These are phyloP conservation scores for Phlebiopsis gigantea DNA, from an alignment of 768 basidiomycete genomes.

Conservation along the genomic window DNA sequence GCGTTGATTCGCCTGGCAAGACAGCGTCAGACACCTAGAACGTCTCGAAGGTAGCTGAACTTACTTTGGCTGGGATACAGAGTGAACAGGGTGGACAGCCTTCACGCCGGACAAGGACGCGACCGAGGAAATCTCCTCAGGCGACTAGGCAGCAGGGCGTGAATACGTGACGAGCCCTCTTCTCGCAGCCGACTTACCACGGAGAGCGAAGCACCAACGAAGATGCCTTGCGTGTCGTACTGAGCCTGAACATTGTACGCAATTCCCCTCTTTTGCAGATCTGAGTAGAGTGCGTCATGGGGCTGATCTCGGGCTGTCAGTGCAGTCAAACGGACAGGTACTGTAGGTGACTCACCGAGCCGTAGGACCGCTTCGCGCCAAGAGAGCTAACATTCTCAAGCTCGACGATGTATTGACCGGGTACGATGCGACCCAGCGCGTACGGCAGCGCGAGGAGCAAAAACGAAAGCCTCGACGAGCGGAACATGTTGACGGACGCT, in stretches of 20 bases:
- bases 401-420: constrained; percentile 36
- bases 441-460: neutral
- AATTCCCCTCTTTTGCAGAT: constrained; percentile 38
- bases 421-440: constrained; percentile 14
- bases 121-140: constrained; percentile 43
- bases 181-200: constrained; percentile 36
- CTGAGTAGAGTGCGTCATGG: constrained; percentile 44
- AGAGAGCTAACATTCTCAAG: constrained; percentile 26
- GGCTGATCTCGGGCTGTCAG: constrained; percentile 27
- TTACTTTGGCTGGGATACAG: constrained; percentile 37
- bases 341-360: constrained; percentile 5
- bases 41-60: constrained; percentile 1
- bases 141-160: too few relatives aligned
- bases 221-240: constrained; percentile 45
- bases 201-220: constrained; percentile 52
- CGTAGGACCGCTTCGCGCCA: constrained; percentile 15
- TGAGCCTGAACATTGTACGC: constrained; percentile 41
- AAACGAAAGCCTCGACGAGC: neutral
- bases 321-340: neutral
- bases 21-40: neutral
- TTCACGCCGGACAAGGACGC: constrained; percentile 42
- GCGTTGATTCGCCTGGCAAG: constrained; percentile 34
- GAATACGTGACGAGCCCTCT: too few relatives aligned
- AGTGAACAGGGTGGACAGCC: constrained; percentile 46
- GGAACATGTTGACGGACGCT: neutral